A percentile compares a stretch with the other conserved stretches of the same genome.
Conservation (phyloP, 306 rosid genomes). For the Mimosa bimucronata region DNA sequence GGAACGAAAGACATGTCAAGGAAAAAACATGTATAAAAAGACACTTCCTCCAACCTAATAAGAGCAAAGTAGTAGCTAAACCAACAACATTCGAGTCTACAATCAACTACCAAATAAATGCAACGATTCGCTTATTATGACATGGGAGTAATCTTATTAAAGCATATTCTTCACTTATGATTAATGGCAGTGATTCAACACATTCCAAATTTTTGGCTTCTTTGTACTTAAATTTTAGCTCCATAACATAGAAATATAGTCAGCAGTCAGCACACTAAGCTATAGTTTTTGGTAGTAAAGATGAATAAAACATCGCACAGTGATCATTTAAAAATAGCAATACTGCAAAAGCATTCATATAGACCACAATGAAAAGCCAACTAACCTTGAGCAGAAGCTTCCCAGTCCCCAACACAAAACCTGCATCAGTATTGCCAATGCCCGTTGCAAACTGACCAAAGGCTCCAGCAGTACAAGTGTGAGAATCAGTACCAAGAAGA, state of each 20-base stretch:
- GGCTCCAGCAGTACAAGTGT: conserved; percentile 97
- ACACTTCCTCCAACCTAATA: neutral
- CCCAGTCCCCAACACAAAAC: conserved; percentile 89
- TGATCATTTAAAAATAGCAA: conserved; percentile 10
- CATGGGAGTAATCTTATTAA: no score
- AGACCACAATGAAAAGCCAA: conserved; percentile 19
- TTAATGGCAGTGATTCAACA: no score
- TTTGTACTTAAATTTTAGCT: neutral
- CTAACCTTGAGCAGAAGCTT: conserved; percentile 87
- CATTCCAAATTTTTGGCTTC: no score
- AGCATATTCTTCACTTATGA: no score
- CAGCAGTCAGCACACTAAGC: no score
- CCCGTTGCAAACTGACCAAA: conserved; percentile 99
- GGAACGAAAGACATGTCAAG: neutral
- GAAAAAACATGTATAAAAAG: neutral
- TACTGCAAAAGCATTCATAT: neutral
- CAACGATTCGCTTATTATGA: no score
- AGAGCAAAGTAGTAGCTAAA: conserved; percentile 14
- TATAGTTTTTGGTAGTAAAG: neutral
- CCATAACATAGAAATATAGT: no score
- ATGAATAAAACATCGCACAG: neutral
- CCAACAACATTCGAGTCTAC: neutral
- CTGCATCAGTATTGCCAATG: conserved; percentile 95
- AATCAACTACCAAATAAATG: neutral
- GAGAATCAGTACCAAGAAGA: conserved; percentile 96